Evolutionary conservation across 257 asterid species (phyloP).

Genomic region (Capsicum pubescens): DNA sequence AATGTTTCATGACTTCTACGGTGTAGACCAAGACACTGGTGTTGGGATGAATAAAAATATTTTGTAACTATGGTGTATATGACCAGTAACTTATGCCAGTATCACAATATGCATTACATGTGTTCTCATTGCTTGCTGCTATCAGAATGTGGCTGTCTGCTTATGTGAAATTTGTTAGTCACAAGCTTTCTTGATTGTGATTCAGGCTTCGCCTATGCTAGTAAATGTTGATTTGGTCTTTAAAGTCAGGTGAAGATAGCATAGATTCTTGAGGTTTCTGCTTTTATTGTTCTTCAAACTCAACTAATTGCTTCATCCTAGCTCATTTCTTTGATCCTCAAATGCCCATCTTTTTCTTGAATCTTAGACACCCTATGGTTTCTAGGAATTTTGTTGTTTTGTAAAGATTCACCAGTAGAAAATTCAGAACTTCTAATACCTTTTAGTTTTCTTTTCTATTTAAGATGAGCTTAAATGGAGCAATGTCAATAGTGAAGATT

Average conservation of each 20-base stretch:
- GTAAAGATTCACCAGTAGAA: background rate
- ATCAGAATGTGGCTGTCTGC: background rate
- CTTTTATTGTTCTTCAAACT: background rate
- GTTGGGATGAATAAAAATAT: conserved; percentile 17
- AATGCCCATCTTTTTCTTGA: background rate
- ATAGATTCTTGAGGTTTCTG: background rate
- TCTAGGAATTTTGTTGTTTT: background rate
- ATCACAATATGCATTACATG: background rate
- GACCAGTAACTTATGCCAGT: background rate
- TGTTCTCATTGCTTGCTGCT: background rate
- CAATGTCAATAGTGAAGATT: background rate
- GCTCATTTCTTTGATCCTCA: background rate
- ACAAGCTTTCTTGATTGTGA: conserved; percentile 15
- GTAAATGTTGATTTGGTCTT: conserved; percentile 8
- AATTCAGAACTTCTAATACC: background rate
- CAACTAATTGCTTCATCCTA: background rate
- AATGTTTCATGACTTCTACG: conserved; percentile 25
- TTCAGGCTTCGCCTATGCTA: background rate
- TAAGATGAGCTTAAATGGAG: background rate
- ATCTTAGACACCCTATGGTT: background rate
- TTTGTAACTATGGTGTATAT: background rate
- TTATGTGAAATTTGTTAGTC: background rate
- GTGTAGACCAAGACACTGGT: background rate
- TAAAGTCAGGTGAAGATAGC: background rate
- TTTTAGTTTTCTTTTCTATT: background rate